Evolutionary conservation across 352 stramenopile genomes (phyloP).

Genomic region (Nothophytophthora sp.): DNA sequence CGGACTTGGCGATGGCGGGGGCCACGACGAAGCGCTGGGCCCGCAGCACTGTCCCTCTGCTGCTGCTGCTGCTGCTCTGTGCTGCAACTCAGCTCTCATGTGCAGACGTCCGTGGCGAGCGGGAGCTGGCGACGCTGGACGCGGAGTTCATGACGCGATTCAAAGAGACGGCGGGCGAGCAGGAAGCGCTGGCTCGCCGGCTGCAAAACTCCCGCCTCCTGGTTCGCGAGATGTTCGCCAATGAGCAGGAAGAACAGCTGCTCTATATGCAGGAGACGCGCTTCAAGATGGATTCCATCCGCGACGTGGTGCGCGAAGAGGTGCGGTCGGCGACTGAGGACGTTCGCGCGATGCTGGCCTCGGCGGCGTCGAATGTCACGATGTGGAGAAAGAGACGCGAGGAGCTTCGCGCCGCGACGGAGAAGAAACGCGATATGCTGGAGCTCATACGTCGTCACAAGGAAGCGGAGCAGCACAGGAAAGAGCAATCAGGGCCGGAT

Average conservation of each 20-base stretch:
- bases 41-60: too few relatives aligned
- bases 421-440: slow-evolving; percentile 10
- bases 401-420: slow-evolving; percentile 12
- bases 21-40: not conserved
- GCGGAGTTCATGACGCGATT: slow-evolving; percentile 3
- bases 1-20: too few relatives aligned
- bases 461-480: not conserved
- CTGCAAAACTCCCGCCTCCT: slow-evolving; percentile 16
- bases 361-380: slow-evolving; percentile 14
- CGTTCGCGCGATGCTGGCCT: slow-evolving; percentile 3
- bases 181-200: slow-evolving; percentile 19
- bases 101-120: not conserved
- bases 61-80: slow-evolving; percentile 17
- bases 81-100: not conserved
- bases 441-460: slow-evolving; percentile 8
- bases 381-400: slow-evolving; percentile 21
- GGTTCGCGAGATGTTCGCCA: slow-evolving; percentile 14
- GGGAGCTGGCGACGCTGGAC: not conserved
- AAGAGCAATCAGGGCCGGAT: slow-evolving; percentile 5
- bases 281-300: slow-evolving; percentile 7
- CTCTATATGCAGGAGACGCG: slow-evolving; percentile 21
- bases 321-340: slow-evolving; percentile 11
- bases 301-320: slow-evolving; percentile 11
- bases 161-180: slow-evolving; percentile 14
- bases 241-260: slow-evolving; percentile 22